Conservation (phyloP, 345 rosid species). For the Populus tremula region DNA sequence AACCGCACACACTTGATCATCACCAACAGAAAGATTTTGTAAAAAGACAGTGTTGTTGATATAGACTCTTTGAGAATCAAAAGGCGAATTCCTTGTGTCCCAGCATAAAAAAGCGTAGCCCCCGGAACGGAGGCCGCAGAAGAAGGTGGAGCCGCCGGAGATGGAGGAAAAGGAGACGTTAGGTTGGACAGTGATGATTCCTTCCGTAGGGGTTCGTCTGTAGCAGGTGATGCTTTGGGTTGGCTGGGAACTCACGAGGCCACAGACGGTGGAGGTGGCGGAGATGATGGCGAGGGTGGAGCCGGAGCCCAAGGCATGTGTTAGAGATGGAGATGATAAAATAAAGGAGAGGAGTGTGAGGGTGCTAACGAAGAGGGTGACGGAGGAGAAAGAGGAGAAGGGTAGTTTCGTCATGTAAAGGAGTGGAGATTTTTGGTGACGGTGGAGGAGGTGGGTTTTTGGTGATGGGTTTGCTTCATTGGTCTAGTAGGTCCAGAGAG, state of each 20-base stretch:
- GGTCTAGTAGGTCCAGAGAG: neutral
- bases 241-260: slow-evolving; percentile 41
- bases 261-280: slow-evolving; percentile 63
- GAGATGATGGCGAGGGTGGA: slow-evolving; percentile 65
- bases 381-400: slow-evolving; percentile 6
- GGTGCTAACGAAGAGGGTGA: neutral
- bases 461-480: slow-evolving; percentile 47
- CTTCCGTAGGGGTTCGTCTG: slow-evolving; percentile 14
- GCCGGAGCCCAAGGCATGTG: slow-evolving; percentile 57
- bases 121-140: slow-evolving; percentile 71
- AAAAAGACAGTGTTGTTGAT: slow-evolving; percentile 38
- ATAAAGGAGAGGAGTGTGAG: slow-evolving; percentile 15
- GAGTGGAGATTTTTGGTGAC: slow-evolving; percentile 16
- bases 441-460: slow-evolving; percentile 5
- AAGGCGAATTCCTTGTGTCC: slow-evolving; percentile 28
- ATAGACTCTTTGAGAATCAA: slow-evolving; percentile 48
- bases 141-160: slow-evolving; percentile 55
- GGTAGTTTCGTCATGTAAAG: slow-evolving; percentile 50
- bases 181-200: slow-evolving; percentile 37
- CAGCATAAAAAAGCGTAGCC: slow-evolving; percentile 67
- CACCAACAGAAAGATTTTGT: slow-evolving; percentile 53
- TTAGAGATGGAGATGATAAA: slow-evolving; percentile 4
- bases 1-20: slow-evolving; percentile 61
- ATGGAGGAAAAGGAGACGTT: slow-evolving; percentile 55
- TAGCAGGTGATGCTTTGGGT: slow-evolving; percentile 48